Evolutionary conservation across 2,329 filamentous ascomycete species (phyloP), one percentile per base, ranked within the genome.

Genomic region (Geoglossum cookeanum): DNA sequence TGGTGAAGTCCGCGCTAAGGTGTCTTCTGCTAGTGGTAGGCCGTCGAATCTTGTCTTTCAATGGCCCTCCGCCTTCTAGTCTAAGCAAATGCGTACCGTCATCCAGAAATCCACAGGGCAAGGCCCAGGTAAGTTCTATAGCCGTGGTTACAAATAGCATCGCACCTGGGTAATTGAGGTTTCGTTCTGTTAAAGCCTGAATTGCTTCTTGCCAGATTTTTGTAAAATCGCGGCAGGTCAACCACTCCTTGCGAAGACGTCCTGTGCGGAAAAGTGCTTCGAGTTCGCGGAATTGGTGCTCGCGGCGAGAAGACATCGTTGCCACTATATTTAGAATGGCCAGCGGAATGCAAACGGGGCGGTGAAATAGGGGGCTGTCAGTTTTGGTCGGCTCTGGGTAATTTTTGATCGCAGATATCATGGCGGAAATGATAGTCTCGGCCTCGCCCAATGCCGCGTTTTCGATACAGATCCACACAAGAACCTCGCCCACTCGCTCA

Each of bases 381-480:
- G 45, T 29, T 51, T 37, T 27, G 29, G 35, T 57, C 11, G 52
- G 57, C 57, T n/a, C n/a, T 22, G 30, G 32, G 15, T 47, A 48
- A n/a, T n/a, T n/a, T 15, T 15, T n/a, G 6, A 45, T 27, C 4
- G 27, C 53, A 11, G 53, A 37, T 15, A 58, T 27, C 57, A 58
- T 57, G 4, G 57, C 42, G 6, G 53, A 44, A 42, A 58, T 32
- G 29, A 58, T 44, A 22, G 22, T 42, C 45, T 58, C 57, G 7
- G 57, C 57, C 54, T 58, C 57, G 29, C 45, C 35, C 15, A 47
- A 58, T 17, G 57, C 52, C 4, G 37, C 15, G 13, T 48, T 49
- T 22, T 42, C 37, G 22, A 51, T 47, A n/a, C 56, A 58, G 3
- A 58, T 55, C 39, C 44, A 37, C 13, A 51, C 57, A n/a, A 58